Evolutionary conservation across 345 rosid species (phyloP), one percentile per base, ranked within the genome.

Genomic region (Acer saccharum): DNA sequence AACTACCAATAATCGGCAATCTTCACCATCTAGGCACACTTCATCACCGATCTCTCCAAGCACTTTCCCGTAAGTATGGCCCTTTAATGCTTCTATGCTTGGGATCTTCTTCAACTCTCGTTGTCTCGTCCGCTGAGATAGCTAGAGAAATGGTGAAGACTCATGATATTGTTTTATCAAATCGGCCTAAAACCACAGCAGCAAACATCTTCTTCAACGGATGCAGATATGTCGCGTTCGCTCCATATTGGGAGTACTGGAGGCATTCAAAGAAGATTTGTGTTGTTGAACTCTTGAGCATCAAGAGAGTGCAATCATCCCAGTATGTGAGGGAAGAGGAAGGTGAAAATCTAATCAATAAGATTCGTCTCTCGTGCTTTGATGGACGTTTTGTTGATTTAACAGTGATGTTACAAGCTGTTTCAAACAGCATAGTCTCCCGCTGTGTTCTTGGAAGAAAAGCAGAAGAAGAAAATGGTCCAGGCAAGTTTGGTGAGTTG

Each of bases 311-410:
- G 10, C 79, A 73, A 11, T 76, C 79, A 0, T 85, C 76, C 68
- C 79, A 83, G 4, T 65, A 18, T 20, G 77, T 78, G 6, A 78
- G 81, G 69, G 84, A 83, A 16, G 80, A 84, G 25, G 84, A 84
- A 74, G 71, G 74, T 61, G 32, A 41, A 41, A 41, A 6, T 41
- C 44, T 41, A 41, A 41, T 41, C 44, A 72, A 71, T 48, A 67
- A 60, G 9, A 21, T 79, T 13, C 48, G 73, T 3, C 9, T 9
- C 13, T 65, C 63, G 12, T 21, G 70, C 20, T 11, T 4, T 8
- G 4, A 7, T 12, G 39, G 39, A 9, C 21, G 0, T 7, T 9
- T 23, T 1, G 54, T 78, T 48, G 21, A 72, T 61, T 29, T 75
- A 18, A 70, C 71, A 3, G 62, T 41, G 55, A 60, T 72, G 75